phyloP scores from a whole-genome alignment of 169 alveolate species.

The Plasmodium blacklocki region DNA sequence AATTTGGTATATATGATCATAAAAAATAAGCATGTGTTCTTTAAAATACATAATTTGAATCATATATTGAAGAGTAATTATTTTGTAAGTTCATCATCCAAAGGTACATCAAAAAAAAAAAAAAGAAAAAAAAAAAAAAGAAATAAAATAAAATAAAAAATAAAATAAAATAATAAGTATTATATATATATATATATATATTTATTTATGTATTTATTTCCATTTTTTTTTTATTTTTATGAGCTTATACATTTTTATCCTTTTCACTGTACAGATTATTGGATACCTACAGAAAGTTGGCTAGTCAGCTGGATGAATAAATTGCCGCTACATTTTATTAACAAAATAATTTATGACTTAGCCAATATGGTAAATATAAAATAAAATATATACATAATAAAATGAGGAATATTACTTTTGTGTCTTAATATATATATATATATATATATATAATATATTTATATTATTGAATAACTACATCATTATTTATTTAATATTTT shows the following conservation, averaged over 20 bases:
- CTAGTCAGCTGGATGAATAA: conserved; percentile 56
- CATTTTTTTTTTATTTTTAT: neutral
- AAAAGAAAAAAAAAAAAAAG: too few relatives aligned
- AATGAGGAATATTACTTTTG: neutral
- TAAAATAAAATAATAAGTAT: neutral
- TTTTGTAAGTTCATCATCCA: conserved; percentile 21
- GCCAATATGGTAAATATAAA: conserved; percentile 53
- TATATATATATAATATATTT: neutral
- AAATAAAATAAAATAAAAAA: too few relatives aligned
- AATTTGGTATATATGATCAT: conserved; percentile 67
- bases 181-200: neutral
- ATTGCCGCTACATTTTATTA: conserved; percentile 59
- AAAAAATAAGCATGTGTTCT: conserved; percentile 60
- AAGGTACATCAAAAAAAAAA: neutral
- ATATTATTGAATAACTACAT: neutral
- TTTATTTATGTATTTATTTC: neutral
- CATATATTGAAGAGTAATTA: conserved; percentile 22
- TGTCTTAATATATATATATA: neutral
- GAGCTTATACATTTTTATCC: conserved; percentile 2
- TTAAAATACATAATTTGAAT: conserved; percentile 62
- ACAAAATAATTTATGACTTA: conserved; percentile 63
- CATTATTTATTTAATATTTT: neutral
- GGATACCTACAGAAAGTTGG: conserved; percentile 76
- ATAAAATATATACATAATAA: neutral
- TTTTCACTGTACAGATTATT: conserved; percentile 35